phyloP scores from a whole-genome alignment of 2,329 filamentous ascomycete species.

The Oidium heveae region DNA sequence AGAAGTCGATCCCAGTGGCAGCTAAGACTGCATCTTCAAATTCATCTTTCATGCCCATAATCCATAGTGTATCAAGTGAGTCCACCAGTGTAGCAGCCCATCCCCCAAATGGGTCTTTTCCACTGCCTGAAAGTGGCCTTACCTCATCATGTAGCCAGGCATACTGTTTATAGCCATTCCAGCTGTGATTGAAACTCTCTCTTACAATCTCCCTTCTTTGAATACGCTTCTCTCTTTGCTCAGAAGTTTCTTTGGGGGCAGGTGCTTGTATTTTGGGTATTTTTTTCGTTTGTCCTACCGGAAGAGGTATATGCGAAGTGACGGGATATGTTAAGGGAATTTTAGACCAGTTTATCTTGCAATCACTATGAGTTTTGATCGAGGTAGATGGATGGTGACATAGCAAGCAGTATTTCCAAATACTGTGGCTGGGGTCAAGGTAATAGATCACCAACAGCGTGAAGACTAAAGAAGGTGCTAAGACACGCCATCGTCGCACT shows the following conservation, averaged over 20 bases:
- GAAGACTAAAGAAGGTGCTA: slow-evolving; percentile 6
- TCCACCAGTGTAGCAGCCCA: slow-evolving; percentile 82
- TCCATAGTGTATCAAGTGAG: slow-evolving; percentile 62
- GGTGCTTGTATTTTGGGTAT: slow-evolving; percentile 11
- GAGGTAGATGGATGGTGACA: slow-evolving; percentile 6
- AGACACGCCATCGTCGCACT: slow-evolving; percentile 9
- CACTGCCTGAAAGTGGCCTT: slow-evolving; percentile 38
- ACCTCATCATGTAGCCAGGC: slow-evolving; percentile 81
- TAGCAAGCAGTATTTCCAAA: slow-evolving; percentile 7
- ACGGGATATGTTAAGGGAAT: slow-evolving; percentile 11
- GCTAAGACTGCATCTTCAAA: slow-evolving; percentile 53
- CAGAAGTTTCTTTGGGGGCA: slow-evolving; percentile 6
- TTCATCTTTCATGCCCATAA: slow-evolving; percentile 55
- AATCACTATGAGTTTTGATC: slow-evolving; percentile 20
- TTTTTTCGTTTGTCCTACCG: slow-evolving; percentile 7
- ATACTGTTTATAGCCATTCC: slow-evolving; percentile 55
- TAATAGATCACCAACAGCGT: slow-evolving; percentile 7
- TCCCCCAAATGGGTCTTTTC: slow-evolving; percentile 63
- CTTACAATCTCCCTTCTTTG: slow-evolving; percentile 9
- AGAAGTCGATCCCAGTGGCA: slow-evolving; percentile 58
- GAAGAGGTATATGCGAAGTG: slow-evolving; percentile 9
- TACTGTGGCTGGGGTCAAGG: slow-evolving; percentile 6
- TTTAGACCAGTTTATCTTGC: slow-evolving; percentile 23
- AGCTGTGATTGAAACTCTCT: slow-evolving; percentile 22
- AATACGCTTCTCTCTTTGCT: slow-evolving; percentile 7